Evolutionary conservation across 2,329 filamentous ascomycete species (phyloP), one percentile per base, ranked within the genome.

Genomic region (Blastomyces silverae): DNA sequence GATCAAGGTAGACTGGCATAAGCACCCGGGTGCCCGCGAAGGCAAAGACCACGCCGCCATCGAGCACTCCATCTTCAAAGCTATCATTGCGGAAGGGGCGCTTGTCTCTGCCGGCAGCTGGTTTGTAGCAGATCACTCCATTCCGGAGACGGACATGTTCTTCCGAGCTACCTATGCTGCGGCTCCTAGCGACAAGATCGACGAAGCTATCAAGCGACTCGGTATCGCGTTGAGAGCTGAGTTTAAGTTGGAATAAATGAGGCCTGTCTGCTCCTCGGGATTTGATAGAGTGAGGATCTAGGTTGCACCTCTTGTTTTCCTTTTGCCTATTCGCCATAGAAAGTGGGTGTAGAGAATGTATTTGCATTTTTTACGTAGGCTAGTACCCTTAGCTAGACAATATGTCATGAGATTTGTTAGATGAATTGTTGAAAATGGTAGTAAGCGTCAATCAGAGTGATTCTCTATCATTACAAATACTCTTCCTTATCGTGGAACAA

Each of bases 161-260:
- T 95, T 97, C 82, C 85, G 94, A 62, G 87, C 90, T 3, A 99
- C 93, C 0, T 99, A 89, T 79, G 92, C 93, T 0, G 88, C 92
- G 48, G 92, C 92, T 1, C 87, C 85, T 15, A 82, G 84, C 17
- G 84, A 87, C 64, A 85, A 87, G 69, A 92, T 93, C 82, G 81
- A 81, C 2, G 84, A 87, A 71, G 90, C 89, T 1, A 91, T 92
- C 65, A 81, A 82, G 67, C 81, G 93, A 66, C 88, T 99, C 70
- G 91, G 91, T 0, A 82, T 84, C 64, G 90, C 91, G 8, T 80
- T 97, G 52, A 83, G 85, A 69, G 83, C 80, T 66, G 80, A 82
- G 66, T 89, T 89, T 74, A 78, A 77, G 62, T 66, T 86, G 66
- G 76, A 73, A 66, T 60, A 53, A 50, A 25, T n/a, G 20, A 48